These are phyloP conservation scores for Euryodendron excelsum DNA, from an alignment of 148 eudicot species.

Conservation along the genomic window DNA sequence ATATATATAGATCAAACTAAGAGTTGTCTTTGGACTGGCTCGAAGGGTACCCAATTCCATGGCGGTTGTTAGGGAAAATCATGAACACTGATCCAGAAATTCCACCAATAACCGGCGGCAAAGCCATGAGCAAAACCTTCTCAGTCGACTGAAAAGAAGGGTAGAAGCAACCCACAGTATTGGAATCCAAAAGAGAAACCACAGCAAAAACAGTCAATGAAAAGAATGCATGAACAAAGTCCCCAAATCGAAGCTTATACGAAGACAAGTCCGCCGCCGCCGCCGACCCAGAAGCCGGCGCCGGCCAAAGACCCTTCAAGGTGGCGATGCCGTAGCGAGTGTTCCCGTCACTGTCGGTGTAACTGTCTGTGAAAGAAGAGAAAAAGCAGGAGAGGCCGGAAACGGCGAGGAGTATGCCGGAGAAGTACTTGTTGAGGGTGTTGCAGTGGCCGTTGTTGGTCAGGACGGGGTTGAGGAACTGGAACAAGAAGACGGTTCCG, in stretches of 20 bases:
- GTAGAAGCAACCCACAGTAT: conserved; percentile 56
- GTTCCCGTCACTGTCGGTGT: conserved; percentile 41
- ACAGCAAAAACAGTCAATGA: conserved; percentile 49
- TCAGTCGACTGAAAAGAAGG: conserved; percentile 50
- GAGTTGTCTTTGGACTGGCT: background rate
- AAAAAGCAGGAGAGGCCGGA: conserved; percentile 49
- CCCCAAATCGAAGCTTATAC: conserved; percentile 45
- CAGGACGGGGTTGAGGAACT: conserved; percentile 62
- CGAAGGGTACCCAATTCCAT: conserved; percentile 72
- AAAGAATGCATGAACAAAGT: conserved; percentile 62
- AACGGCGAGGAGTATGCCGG: conserved; percentile 25
- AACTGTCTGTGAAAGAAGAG: conserved; percentile 67
- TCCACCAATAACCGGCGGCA: conserved; percentile 69
- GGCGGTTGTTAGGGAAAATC: conserved; percentile 68
- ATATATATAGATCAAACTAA: too few species aligned
- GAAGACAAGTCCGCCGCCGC: conserved; percentile 28
- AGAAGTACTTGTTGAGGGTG: conserved; percentile 45
- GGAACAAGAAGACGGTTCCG: conserved; percentile 68
- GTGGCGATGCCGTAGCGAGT: conserved; percentile 63
- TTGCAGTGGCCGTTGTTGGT: conserved; percentile 34
- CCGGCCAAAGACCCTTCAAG: conserved; percentile 52
- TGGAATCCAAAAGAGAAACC: conserved; percentile 50
- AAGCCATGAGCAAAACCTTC: conserved; percentile 52
- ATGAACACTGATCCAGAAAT: conserved; percentile 52
- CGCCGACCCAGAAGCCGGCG: background rate